Conservation (phyloP, 371 early-diverging fungal species). For the Actinomucor elegans region DNA sequence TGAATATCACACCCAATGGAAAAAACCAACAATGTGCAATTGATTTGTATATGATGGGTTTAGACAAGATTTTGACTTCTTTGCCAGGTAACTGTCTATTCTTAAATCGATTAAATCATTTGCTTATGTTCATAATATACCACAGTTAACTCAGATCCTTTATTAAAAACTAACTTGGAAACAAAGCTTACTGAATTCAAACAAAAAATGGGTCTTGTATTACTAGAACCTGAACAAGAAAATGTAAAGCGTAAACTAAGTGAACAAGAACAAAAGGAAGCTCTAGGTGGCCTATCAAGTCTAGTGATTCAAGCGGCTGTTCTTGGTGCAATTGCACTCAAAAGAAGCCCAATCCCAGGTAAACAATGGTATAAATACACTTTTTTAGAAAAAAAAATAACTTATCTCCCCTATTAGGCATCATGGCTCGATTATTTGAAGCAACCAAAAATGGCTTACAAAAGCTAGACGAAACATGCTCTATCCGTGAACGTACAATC, state of each 20-base stretch:
- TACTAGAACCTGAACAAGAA: slow-evolving; percentile 5
- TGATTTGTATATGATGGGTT: slow-evolving; percentile 55
- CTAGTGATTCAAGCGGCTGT: slow-evolving; percentile 57
- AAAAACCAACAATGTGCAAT: slow-evolving; percentile 44
- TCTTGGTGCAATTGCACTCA: slow-evolving; percentile 55
- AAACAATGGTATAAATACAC: not conserved
- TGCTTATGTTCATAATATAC: not conserved
- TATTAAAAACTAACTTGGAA: slow-evolving; percentile 41
- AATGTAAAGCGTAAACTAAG: slow-evolving; percentile 7
- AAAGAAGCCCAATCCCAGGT: slow-evolving; percentile 63
- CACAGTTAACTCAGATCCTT: slow-evolving; percentile 50
- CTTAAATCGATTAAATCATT: not conserved
- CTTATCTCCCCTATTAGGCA: not conserved
- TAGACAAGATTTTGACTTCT: slow-evolving; percentile 48
- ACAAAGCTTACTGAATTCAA: slow-evolving; percentile 36
- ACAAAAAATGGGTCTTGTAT: slow-evolving; percentile 17
- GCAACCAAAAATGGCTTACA: slow-evolving; percentile 32
- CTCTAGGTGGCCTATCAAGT: slow-evolving; percentile 31
- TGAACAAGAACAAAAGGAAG: slow-evolving; percentile 9
- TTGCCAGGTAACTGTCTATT: slow-evolving; percentile 45
- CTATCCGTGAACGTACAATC: slow-evolving; percentile 56
- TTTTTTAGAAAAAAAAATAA: not conserved
- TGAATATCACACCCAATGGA: slow-evolving; percentile 34
- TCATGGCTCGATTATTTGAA: slow-evolving; percentile 7
- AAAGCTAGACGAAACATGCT: slow-evolving; percentile 57